Base-by-base conservation (phyloP, 2,329 filamentous ascomycete genomes). In the Penicillium sp. region DNA sequence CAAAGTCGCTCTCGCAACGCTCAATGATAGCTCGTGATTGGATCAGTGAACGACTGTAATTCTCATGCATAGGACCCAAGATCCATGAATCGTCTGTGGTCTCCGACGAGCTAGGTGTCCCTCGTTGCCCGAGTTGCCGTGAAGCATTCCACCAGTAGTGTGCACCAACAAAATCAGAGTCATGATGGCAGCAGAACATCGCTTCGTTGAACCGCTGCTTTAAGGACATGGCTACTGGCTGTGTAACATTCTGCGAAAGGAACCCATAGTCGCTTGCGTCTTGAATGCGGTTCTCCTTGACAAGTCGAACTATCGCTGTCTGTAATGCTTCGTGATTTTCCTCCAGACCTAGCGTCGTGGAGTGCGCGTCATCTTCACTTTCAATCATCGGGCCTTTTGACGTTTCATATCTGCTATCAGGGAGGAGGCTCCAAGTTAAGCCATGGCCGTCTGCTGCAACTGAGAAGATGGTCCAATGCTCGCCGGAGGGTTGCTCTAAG, bases 141-240 rank as follows among this genome's bases (percentile, higher is more conserved):
- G 93, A 77, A 0, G 90, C 91, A 69, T 88, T 89, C 86, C 89
- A 93, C 77, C 93, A 96, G 49, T 90, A 82, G 64, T 95, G 90
- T 1, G 90, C 88, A 30, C 88, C 88, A 47, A 94, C 85, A 66
- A 91, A 96, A 69, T 96, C 90, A 0, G 88, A 89, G 58, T 89
- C 85, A 25, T 88, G 85, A 63, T 89, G 86, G 53, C 89, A 91
- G 69, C 90, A 88, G 0, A 86, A 81, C 62, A 88, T 89, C 16
- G 90, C 90, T 17, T 88, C 87, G 61, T 88, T 86, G 59, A 77
- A 76, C 16, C 69, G 63, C 54, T 71, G 67, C 53, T 68, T 72
- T 38, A 77, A 63, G 9, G 72, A 69, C 25, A 60, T 55, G 5
- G 51, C 50, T 6, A 50, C 45, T 36, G 55, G 19, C 10, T 50